Base-by-base conservation (phyloP, 768 basidiomycete genomes). In the Hericium alpestre region DNA sequence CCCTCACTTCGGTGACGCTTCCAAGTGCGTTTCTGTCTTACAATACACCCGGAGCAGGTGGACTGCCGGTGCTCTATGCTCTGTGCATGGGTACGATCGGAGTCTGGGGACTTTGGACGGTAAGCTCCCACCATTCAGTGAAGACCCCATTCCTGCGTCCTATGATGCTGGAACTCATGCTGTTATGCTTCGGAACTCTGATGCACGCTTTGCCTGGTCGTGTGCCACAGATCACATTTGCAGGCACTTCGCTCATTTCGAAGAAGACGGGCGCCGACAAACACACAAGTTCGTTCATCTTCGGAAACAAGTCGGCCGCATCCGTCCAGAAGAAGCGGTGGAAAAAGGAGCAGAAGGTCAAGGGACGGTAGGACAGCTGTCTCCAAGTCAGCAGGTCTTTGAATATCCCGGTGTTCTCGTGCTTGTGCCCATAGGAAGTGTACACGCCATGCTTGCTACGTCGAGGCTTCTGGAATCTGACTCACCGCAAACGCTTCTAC, bases 201-300 rank as follows among this genome's bases (percentile, higher is more conserved):
- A 46, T 46, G 16, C 43, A 46, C 20, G 43, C 43, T 20, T 46
- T 20, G 2, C 43, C 7, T 46, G 43, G n/a, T 20, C 43, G 20
- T 46, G 43, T 46, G 20, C 20, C 18, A 15, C 62, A 87, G 86
- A 74, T 84, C 50, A 64, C 82, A 52, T 88, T 90, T 64, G 77
- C 79, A 41, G 76, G 77, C 23, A 74, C 84, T 12, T 73, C 75
- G 23, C 66, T 71, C 40, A 67, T 79, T 50, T 89, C 87, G 37
- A 81, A 79, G 66, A 86, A 80, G 62, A 90, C 88, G 5, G 90
- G 89, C 16, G 84, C 87, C 18, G 87, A 90, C 71, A 90, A 90
- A 65, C 81, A 80, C 59, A 92, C 88, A 4, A 90, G 87, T 15
- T 65, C 82, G 4, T 90, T 91, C 68, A 72, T 90, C 20, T 92